Percentiles rank a stretch among this genome's conserved stretches.
These are phyloP conservation scores for Colletotrichum sp. DNA, from an alignment of 2,329 filamentous ascomycete species.

Conservation along the genomic window DNA sequence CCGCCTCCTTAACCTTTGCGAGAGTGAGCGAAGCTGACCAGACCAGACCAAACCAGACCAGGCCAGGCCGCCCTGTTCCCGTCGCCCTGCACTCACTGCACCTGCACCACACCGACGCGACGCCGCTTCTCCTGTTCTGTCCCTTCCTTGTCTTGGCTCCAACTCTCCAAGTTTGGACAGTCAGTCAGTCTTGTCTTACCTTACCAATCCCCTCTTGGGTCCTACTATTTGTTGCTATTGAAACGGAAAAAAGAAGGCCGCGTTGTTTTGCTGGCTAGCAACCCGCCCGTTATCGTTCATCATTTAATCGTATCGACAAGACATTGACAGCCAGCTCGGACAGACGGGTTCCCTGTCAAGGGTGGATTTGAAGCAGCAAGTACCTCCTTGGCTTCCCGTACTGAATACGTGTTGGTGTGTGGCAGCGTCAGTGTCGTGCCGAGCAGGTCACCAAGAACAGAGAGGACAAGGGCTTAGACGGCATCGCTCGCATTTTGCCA, in stretches of 20 bases:
- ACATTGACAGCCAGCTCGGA: not conserved
- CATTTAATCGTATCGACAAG: not conserved
- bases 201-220: not conserved
- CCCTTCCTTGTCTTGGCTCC: not conserved
- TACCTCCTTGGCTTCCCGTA: not conserved
- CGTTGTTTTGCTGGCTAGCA: not conserved
- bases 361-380: not conserved
- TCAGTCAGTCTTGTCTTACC: not conserved
- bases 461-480: constrained; percentile 15
- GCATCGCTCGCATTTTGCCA: constrained; percentile 10
- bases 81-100: not conserved
- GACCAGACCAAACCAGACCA: not conserved
- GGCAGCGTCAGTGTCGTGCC: not conserved
- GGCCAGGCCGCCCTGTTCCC: not conserved
- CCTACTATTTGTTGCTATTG: not conserved
- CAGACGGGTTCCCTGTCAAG: not conserved
- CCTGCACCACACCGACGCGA: not conserved
- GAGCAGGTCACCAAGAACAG: not conserved
- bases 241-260: not conserved
- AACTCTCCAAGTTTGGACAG: not conserved
- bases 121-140: not conserved
- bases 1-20: not conserved
- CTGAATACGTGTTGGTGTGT: not conserved
- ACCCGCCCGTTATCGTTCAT: not conserved
- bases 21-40: not conserved